Evolutionary conservation across 2,329 filamentous ascomycete species (phyloP), one percentile per base, ranked within the genome.

Genomic region (Penicillium concentricum): DNA sequence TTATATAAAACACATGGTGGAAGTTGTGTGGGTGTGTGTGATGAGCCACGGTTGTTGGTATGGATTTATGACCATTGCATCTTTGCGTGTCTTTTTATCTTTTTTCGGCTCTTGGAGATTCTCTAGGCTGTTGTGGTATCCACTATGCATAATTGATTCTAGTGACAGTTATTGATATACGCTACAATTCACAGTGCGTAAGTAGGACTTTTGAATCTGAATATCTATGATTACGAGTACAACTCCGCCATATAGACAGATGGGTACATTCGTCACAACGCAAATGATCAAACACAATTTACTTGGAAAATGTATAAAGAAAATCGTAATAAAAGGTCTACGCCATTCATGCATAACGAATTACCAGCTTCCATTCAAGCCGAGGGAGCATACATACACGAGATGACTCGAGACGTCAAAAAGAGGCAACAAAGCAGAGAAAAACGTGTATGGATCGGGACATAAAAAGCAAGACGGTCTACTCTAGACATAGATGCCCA

Each of bases 401-500:
- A 51, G 38, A 51, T 51, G 63, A 61, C 61, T 58, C 53, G 57
- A 56, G 43, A 58, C 38, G 51, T 28, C 18, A 32, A 18, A 30
- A 5, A 26, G 41, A 46, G 44, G 30, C 20, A 46, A 46, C 15
- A 57, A 16, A 41, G 16, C 28, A 51, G 32, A 10, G 20, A 18
- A 43, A 7, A 30, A 16, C 15, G 39, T 39, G 47, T 16, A 35
- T 44, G 20, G 51, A 41, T 56, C 34, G 46, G 57, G 32, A 51
- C 55, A 45, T 56, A 55, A 50, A 37, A 49, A 57, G 41, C 60
- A 55, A 54, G 39, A 57, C 22, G 12, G 6, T 47, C 51, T 59
- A 48, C n/a, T 46, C 53, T 71, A 78, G 54, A 78, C 75, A 62
- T 78, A 78, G 59, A 78, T 78, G 52, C 75, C 75, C 67, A 74